These are phyloP conservation scores for Penium margaritaceum DNA, from an alignment of 139 green algal genomes.

Conservation along the genomic window DNA sequence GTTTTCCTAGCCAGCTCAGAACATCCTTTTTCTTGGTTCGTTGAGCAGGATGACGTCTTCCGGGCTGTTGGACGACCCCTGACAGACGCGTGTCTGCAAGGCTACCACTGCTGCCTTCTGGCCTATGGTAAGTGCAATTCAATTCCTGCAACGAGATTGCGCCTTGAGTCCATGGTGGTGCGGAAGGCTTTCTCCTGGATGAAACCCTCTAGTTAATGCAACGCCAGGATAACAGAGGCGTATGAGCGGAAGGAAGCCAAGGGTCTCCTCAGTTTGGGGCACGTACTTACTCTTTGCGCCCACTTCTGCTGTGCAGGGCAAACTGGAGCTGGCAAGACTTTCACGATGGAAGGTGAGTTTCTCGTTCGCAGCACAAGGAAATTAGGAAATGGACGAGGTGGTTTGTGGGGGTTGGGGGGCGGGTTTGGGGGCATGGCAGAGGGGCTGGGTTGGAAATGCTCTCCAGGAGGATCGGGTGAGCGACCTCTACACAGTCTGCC, in stretches of 20 bases:
- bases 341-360: constrained; percentile 69
- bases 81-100: constrained; percentile 41
- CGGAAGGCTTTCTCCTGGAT: not conserved
- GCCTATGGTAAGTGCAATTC: constrained; percentile 44
- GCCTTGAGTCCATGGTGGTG: too few relatives aligned
- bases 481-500: too few relatives aligned
- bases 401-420: too few relatives aligned
- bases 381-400: too few relatives aligned
- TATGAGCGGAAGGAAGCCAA: too few relatives aligned
- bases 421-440: too few relatives aligned
- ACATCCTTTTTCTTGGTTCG: not conserved
- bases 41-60: constrained; percentile 45
- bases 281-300: not conserved
- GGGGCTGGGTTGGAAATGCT: too few relatives aligned
- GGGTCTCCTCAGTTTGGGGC: not conserved
- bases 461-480: too few relatives aligned
- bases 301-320: constrained; percentile 44
- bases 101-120: constrained; percentile 50
- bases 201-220: too few relatives aligned
- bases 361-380: too few relatives aligned
- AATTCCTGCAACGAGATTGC: not conserved
- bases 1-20: not conserved
- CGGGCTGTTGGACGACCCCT: constrained; percentile 31
- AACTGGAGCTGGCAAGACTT: constrained; percentile 72
- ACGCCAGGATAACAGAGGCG: too few relatives aligned